phyloP scores from a whole-genome alignment of 1,284 basidiomycete genomes.

The Cryptococcus jaspeensis region DNA sequence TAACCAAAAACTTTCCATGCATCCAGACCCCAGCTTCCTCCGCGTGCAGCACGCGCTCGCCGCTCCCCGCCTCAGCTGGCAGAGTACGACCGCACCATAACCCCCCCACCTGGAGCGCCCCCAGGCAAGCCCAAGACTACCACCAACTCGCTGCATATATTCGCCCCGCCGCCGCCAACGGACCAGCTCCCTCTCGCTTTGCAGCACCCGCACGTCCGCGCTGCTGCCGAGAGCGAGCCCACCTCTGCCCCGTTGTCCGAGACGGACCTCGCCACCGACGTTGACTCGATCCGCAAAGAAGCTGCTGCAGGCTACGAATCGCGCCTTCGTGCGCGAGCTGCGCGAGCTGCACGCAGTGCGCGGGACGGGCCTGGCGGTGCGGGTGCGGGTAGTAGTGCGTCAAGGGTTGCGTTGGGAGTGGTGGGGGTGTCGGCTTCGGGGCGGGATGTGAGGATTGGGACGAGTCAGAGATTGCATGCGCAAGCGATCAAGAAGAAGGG shows the following conservation, averaged over 20 bases:
- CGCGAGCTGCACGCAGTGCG: too few relatives aligned
- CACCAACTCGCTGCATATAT: conserved; percentile 29
- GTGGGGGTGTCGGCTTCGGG: conserved; percentile 43
- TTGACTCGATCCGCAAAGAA: conserved; percentile 27
- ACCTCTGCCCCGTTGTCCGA: neutral
- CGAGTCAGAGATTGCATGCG: conserved; percentile 15
- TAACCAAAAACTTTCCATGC: too few relatives aligned
- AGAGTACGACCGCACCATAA: too few relatives aligned
- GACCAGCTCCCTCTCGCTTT: conserved; percentile 25
- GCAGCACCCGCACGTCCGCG: conserved; percentile 3
- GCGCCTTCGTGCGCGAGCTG: conserved; percentile 17
- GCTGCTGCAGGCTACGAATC: conserved; percentile 29
- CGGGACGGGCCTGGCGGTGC: too few relatives aligned
- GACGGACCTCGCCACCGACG: conserved; percentile 8
- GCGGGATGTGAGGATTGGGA: conserved; percentile 41
- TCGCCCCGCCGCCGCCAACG: conserved; percentile 24
- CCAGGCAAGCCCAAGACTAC: neutral
- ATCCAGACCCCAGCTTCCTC: too few relatives aligned
- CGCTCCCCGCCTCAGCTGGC: too few relatives aligned
- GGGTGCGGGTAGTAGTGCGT: conserved; percentile 21
- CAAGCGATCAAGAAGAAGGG: conserved; percentile 28
- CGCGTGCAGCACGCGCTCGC: too few relatives aligned
- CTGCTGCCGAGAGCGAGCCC: neutral
- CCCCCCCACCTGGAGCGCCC: too few relatives aligned
- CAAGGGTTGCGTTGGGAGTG: conserved; percentile 22